phyloP scores from a whole-genome alignment of 73 alveolate genomes.

The Tetrahymena borealis region DNA sequence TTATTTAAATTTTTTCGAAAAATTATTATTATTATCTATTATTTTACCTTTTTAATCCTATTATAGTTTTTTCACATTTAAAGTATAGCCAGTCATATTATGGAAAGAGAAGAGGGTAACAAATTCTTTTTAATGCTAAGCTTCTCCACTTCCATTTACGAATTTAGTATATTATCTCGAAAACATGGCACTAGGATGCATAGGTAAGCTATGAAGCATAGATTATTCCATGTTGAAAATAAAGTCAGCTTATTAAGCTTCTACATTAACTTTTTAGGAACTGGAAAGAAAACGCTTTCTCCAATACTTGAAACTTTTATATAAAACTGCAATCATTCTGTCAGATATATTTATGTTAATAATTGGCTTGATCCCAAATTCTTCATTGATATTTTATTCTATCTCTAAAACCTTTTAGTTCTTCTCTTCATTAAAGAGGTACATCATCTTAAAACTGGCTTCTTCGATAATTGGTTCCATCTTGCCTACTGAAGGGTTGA shows the following conservation, averaged over 20 bases:
- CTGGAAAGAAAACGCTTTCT: background rate
- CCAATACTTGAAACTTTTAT: background rate
- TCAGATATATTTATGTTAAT: background rate
- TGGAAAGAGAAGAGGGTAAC: background rate
- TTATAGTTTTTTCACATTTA: background rate
- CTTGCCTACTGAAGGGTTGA: background rate
- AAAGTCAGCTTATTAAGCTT: background rate
- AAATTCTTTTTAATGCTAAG: background rate
- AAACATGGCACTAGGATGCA: background rate
- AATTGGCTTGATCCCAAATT: background rate
- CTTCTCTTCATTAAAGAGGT: background rate
- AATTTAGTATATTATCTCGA: background rate
- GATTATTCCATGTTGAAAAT: background rate
- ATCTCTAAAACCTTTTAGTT: background rate
- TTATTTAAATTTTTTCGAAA: background rate
- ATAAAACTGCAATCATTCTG: background rate
- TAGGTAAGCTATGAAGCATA: background rate
- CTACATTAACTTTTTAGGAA: background rate
- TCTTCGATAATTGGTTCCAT: background rate
- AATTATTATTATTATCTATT: background rate
- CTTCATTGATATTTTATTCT: background rate
- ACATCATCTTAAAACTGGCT: background rate
- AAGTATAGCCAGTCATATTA: background rate
- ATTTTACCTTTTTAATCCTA: background rate
- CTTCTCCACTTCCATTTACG: background rate